Evolutionary conservation across 371 early-diverging fungal genomes (phyloP).

Genomic region (Haplosporangium sp.): DNA sequence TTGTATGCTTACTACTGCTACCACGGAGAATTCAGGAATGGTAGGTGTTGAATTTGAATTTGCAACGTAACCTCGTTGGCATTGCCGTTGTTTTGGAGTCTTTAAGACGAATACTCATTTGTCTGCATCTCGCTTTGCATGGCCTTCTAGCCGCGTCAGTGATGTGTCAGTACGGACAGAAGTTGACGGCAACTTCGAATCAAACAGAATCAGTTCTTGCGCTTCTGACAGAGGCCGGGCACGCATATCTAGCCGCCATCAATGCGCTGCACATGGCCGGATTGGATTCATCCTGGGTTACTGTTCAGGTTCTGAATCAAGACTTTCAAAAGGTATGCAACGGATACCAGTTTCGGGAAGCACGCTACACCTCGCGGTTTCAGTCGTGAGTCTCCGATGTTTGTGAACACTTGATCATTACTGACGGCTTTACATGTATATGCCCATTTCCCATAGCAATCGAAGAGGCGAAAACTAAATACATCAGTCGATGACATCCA

Average conservation of each 20-base stretch:
- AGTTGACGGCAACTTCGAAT: constrained; percentile 17
- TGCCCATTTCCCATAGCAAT: constrained; percentile 1
- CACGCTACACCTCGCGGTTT: background rate
- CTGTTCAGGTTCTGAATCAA: constrained; percentile 3
- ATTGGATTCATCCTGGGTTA: constrained; percentile 26
- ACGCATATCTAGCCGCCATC: constrained; percentile 36
- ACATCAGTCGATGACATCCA: background rate
- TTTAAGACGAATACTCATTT: background rate
- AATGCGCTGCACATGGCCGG: constrained; percentile 40
- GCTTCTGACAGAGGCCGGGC: constrained; percentile 15
- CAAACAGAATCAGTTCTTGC: constrained; percentile 11
- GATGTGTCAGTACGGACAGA: constrained; percentile 41
- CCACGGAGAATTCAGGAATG: constrained; percentile 40
- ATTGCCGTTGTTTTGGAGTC: background rate
- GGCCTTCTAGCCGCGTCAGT: constrained; percentile 18
- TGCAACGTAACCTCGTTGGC: background rate
- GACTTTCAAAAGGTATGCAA: constrained; percentile 22
- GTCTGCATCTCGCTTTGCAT: background rate
- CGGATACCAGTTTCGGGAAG: background rate
- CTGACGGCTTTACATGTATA: background rate
- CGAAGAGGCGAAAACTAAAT: constrained; percentile 16
- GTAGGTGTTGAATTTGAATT: constrained; percentile 7
- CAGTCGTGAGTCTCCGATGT: background rate
- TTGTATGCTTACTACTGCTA: constrained; percentile 41
- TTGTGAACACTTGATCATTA: background rate